Evolutionary conservation across 768 basidiomycete genomes (phyloP), one percentile per base, ranked within the genome.

Genomic region (Hericium erinaceus): DNA sequence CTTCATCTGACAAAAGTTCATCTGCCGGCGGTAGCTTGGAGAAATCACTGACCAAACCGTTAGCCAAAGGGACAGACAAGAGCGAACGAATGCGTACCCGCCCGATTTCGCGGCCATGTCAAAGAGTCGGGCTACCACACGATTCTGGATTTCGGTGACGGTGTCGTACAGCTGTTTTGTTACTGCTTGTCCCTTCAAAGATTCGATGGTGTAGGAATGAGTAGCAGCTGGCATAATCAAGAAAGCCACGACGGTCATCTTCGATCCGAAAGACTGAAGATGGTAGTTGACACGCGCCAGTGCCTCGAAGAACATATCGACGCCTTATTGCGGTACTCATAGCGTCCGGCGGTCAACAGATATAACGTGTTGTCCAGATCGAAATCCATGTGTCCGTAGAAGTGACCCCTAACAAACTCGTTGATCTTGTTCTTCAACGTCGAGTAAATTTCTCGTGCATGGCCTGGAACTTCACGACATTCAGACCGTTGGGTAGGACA

Each of bases 281-380:
- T 78, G 79, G 67, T 77, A 75, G 69, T 88, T 88, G 53, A 88
- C 75, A 57, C 95, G 91, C 26, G 95, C 97, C 57, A 99, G 83
- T 16, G 88, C 80, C 73, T 99, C 97, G 64, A 99, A 95, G 70
- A 98, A 99, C 95, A 99, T 97, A 69, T 99, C 97, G 33, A 98
- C 94, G 57, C 97, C 76, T 99, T 99, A 77, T 99, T 99, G 41
- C 97, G 81, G 72, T 97, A 99, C 71, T 99, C 97, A 72, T 99
- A 99, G 46, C 97, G 84, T 44, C 97, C 97, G n/a, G 97, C 97
- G 13, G 92, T 98, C 74, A 99, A 99, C 82, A 98, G 85, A 69
- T 93, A 93, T 54, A 93, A 75, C 5, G 91, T 92, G 64, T 92
- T 89, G 18, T 95, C 91, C 41, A 98, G 80, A 72, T 98, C 92